phyloP scores from a whole-genome alignment of 2,329 filamentous ascomycete species.

The Neonectria neomacrospora region DNA sequence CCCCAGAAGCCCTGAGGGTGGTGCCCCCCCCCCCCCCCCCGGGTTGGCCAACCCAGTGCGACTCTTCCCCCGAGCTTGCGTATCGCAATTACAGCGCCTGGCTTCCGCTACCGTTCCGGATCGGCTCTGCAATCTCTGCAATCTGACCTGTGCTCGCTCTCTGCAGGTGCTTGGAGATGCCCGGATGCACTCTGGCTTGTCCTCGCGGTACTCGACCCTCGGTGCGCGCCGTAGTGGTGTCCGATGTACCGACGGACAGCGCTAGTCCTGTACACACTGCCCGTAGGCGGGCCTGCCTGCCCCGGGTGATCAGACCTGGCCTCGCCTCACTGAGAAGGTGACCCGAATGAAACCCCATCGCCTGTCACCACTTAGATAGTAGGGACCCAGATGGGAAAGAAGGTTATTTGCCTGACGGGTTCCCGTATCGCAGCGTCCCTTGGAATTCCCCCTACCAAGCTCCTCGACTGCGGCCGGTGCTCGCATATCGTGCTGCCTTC shows the following conservation, averaged over 20 bases:
- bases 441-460: not conserved
- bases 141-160: conserved; percentile 5
- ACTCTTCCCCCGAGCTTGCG: conserved; percentile 37
- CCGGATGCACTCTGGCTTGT: not conserved
- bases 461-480: not conserved
- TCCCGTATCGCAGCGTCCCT: not conserved
- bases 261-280: conserved; percentile 29
- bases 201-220: conserved; percentile 3
- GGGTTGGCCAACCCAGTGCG: conserved; percentile 30
- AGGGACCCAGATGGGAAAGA: not conserved
- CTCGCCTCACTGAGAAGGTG: conserved; percentile 14
- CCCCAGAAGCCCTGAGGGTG: conserved; percentile 10
- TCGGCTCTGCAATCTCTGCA: conserved; percentile 18
- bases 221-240: not conserved
- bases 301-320: not conserved
- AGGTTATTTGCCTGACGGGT: conserved; percentile 1
- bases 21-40: too few relatives aligned
- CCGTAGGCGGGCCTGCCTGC: conserved; percentile 4
- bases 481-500: not conserved
- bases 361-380: too few relatives aligned
- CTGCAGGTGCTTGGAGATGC: conserved; percentile 2
- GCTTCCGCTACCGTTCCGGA: conserved; percentile 5
- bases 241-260: conserved; percentile 7
- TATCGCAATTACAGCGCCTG: conserved; percentile 42
- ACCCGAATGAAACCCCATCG: conserved; percentile 1